Evolutionary conservation across 2,329 filamentous ascomycete species (phyloP).

Genomic region (Penicillium sumatraense): DNA sequence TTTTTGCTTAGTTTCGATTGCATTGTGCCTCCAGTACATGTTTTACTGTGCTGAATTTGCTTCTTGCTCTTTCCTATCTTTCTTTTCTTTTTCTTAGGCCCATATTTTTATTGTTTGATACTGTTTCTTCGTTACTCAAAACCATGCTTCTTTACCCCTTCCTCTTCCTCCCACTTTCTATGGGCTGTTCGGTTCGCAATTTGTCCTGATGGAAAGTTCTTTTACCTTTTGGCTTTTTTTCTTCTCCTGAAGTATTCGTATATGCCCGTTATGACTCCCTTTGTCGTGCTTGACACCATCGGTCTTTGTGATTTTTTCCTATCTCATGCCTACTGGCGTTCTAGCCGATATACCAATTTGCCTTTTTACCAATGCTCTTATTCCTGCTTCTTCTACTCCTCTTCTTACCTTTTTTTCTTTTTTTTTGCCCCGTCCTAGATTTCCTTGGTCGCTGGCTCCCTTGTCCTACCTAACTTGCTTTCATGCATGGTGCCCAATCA

Average conservation of each 20-base stretch:
- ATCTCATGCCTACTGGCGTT: conserved; percentile 25
- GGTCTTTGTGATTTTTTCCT: conserved; percentile 15
- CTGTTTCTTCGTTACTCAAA: conserved; percentile 19
- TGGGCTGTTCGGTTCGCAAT: conserved; percentile 22
- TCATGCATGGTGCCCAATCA: conserved; percentile 13
- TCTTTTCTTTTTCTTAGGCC: conserved; percentile 21
- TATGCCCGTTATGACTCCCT: conserved; percentile 29
- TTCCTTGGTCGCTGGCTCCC: conserved; percentile 3
- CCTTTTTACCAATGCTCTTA: conserved; percentile 8
- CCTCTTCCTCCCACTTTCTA: not conserved
- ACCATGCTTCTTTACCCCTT: conserved; percentile 11
- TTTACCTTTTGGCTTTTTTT: not conserved
- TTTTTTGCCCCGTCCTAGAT: conserved; percentile 2
- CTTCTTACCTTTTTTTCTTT: not conserved
- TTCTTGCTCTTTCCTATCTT: conserved; percentile 13
- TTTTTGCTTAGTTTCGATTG: conserved; percentile 23
- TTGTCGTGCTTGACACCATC: conserved; percentile 12
- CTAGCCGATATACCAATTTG: conserved; percentile 35
- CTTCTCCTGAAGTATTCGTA: conserved; percentile 25
- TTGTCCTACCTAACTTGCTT: conserved; percentile 13
- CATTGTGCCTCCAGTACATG: conserved; percentile 23
- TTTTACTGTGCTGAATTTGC: conserved; percentile 24
- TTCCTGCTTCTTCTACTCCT: not conserved
- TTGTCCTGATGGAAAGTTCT: conserved; percentile 13
- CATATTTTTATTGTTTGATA: conserved; percentile 27